Evolutionary conservation across 1,139 yeast genomes (phyloP), one percentile per base, ranked within the genome.

Genomic region (Sugiyamaella neomexicana): DNA sequence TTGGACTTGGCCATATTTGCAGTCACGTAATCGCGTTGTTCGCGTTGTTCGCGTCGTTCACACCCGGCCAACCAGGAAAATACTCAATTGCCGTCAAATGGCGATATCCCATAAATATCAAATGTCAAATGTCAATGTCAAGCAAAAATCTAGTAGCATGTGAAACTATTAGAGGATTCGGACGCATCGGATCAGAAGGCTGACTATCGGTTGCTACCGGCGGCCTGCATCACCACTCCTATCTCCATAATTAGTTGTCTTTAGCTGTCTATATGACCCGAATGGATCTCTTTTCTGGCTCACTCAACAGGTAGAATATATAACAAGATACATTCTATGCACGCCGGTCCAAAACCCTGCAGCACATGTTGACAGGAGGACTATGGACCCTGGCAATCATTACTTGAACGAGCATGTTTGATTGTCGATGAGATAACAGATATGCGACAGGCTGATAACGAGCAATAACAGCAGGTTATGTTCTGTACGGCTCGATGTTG

Each of bases 121-220:
- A 20, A 20, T 20, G 25, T 32, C 36, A 20, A 20, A 20, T 20
- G 25, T 20, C 25, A 20, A 20, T 20, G 25, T 20, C 25, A 20
- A 5, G 25, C 25, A 20, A 5, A 5, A 20, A 20, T 20, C 25
- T 20, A 20, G 25, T 20, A 20, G 25, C 25, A 20, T 20, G 25
- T 20, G 25, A 20, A 20, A 7, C 38, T 3, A 16, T 2, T 34
- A 5, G 12, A 15, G 2, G 4, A 38, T 16, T 16, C 41, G 41
- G 41, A 38, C 27, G 27, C 41, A 38, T 38, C 41, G 41, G 41
- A 38, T 38, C 41, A 38, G 25, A 38, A 38, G 41, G 39, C 39
- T 38, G 41, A 38, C 34, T 9, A 29, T 9, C 34, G 25, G 5
- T 5, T 3, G 25, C 34, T 9, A 29, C 34, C 34, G 25, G 5